A percentile compares a stretch with the other conserved stretches of the same genome.
Conservation (phyloP, 192 early-diverging fungal genomes). For the Mortierella antarctica region DNA sequence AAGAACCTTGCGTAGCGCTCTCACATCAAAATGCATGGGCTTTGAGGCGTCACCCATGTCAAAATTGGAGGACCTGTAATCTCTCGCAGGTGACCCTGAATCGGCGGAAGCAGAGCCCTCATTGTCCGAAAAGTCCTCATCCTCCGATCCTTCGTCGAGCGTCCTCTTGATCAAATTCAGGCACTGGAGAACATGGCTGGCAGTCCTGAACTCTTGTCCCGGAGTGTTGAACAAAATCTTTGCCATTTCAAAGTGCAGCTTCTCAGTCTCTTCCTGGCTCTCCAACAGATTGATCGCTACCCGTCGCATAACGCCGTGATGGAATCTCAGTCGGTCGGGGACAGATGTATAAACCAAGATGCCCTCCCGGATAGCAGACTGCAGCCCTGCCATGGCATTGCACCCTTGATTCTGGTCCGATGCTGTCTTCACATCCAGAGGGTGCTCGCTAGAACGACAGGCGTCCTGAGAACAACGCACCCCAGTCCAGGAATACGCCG, state of each 20-base stretch:
- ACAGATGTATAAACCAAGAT: constrained; percentile 41
- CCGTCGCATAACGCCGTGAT: constrained; percentile 42
- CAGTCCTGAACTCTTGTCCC: constrained; percentile 39
- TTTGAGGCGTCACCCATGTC: background rate
- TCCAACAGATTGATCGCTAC: constrained; percentile 33
- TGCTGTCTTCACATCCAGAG: background rate
- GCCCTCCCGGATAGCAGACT: constrained; percentile 34
- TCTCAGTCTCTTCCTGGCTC: constrained; percentile 22
- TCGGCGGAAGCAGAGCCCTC: background rate
- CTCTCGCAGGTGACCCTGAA: background rate
- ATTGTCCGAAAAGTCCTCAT: background rate
- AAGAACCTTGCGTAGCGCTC: constrained; percentile 16
- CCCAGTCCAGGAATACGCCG: constrained; percentile 4
- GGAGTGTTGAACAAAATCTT: constrained; percentile 24
- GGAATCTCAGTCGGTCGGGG: constrained; percentile 26
- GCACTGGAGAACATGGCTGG: constrained; percentile 33
- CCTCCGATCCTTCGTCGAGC: constrained; percentile 2
- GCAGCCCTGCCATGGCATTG: constrained; percentile 43
- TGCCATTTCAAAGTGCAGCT: constrained; percentile 37
- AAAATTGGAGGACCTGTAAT: background rate
- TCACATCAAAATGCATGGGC: constrained; percentile 8
- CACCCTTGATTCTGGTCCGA: background rate
- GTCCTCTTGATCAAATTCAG: constrained; percentile 34
- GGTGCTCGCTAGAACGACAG: background rate
- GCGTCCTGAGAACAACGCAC: background rate